Base-by-base conservation (phyloP, 2,329 filamentous ascomycete species). In the Acrocalymma vagum region DNA sequence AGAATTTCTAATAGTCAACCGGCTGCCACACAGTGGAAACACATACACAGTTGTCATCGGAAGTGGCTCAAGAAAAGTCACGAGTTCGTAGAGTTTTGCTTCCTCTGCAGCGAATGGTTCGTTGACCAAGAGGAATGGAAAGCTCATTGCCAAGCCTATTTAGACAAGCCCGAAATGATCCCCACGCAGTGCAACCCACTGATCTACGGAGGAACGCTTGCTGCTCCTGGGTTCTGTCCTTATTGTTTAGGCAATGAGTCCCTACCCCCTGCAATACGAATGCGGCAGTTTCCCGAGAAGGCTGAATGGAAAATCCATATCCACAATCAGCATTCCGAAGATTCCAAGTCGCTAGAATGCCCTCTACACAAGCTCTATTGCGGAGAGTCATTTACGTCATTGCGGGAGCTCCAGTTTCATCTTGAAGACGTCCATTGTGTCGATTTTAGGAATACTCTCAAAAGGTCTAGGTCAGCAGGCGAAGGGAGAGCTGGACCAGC, bases 271-370 rank as follows among this genome's bases (percentile, higher is more conserved):
- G 25, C 32, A 33, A 36, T 42, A 23, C 17, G 18, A 36, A 46
- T 46, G 23, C 28, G 28, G 15, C 11, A 29, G 18, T 29, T 42
- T 20, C 33, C 13, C 17, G 13, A 42, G 33, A 42, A 13, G 15
- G 32, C 39, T 42, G 14, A 42, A 42, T 42, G 13, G 39, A 42
- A 45, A 45, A 30, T 39, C 25, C 17, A 45, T 39, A 45, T 45
- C 35, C 17, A 40, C 23, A 45, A 45, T 36, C 17, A 45, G 36
- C 18, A 45, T 35, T 45, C 25, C 27, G 31, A 45, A 45, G 42
- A 45, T 39, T 45, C 30, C 23, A 45, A 45, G 42, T 34, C 21
- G 14, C 36, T 39, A 29, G 14, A 29, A 38, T 44, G 17, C 35
- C 27, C 35, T 44, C 29, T 44, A 44, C 9, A 21, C n/a, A 44